Conservation (phyloP, 169 alveolate species). For the Ichthyophthirius multifiliis region DNA sequence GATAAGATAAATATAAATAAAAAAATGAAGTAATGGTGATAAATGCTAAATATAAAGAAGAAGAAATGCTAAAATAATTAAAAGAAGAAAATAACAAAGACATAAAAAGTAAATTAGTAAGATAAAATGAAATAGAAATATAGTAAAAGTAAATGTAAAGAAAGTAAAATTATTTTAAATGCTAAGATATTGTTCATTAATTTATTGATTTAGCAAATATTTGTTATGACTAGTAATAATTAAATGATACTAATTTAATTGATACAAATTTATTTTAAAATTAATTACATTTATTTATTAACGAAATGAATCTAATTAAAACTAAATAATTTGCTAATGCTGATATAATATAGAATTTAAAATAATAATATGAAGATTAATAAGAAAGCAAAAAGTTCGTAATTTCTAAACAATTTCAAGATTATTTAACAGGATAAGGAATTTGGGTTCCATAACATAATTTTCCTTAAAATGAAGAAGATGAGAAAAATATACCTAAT, state of each 20-base stretch:
- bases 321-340: conserved; percentile 36
- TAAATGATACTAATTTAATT: conserved; percentile 72
- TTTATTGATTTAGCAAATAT: conserved; percentile 81
- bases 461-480: conserved; percentile 30
- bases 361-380: conserved; percentile 1
- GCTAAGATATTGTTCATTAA: conserved; percentile 58
- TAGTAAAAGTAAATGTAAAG: conserved; percentile 56
- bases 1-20: conserved; percentile 81
- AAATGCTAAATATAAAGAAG: conserved; percentile 74
- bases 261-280: conserved; percentile 75
- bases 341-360: conserved; percentile 30
- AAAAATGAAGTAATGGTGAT: conserved; percentile 77
- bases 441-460: conserved; percentile 69
- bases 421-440: conserved; percentile 70
- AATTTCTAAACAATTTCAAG: conserved; percentile 67
- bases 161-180: conserved; percentile 54
- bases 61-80: conserved; percentile 67
- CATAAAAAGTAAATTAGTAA: conserved; percentile 55
- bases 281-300: conserved; percentile 74
- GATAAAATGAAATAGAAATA: conserved; percentile 72
- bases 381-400: conserved; percentile 44
- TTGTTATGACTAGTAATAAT: conserved; percentile 72
- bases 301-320: conserved; percentile 50
- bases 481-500: conserved; percentile 61
- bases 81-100: conserved; percentile 66